Evolutionary conservation across 2,329 filamentous ascomycete genomes (phyloP).

Genomic region (Nannizzia gypsea): DNA sequence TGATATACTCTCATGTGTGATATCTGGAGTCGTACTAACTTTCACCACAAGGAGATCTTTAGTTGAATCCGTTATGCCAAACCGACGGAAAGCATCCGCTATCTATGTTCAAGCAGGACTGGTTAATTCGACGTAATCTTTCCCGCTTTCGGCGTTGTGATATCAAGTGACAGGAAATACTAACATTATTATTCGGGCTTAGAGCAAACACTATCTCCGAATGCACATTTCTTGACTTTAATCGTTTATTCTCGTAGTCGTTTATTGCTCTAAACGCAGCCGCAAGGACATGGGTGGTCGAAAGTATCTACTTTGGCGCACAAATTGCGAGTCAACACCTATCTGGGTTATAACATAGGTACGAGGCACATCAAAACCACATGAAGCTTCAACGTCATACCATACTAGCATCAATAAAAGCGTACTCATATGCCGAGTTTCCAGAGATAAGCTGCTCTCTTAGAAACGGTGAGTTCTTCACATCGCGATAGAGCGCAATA

Average conservation of each 20-base stretch:
- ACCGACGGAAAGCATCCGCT: constrained; percentile 77
- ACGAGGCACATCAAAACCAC: background rate
- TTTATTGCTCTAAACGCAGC: constrained; percentile 68
- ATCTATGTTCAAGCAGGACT: constrained; percentile 48
- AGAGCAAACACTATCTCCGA: constrained; percentile 76
- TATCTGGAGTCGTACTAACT: constrained; percentile 45
- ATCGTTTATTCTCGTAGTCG: constrained; percentile 46
- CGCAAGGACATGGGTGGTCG: constrained; percentile 59
- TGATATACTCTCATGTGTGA: constrained; percentile 39
- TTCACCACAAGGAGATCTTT: constrained; percentile 70
- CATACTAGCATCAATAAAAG: constrained; percentile 75
- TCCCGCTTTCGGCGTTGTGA: constrained; percentile 1
- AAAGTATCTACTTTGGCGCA: constrained; percentile 47
- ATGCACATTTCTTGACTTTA: constrained; percentile 76
- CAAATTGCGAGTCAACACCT: background rate
- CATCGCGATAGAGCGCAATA: constrained; percentile 60
- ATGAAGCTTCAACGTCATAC: constrained; percentile 36
- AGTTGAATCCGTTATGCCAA: constrained; percentile 64
- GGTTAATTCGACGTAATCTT: background rate
- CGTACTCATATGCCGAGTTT: constrained; percentile 82
- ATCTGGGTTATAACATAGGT: constrained; percentile 8
- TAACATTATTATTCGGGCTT: constrained; percentile 70
- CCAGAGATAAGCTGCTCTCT: constrained; percentile 73
- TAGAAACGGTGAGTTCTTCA: constrained; percentile 66
- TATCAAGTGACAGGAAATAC: constrained; percentile 15